Evolutionary conservation across 768 basidiomycete genomes (phyloP), one percentile per base, ranked within the genome.

Genomic region (Terana coerulea): DNA sequence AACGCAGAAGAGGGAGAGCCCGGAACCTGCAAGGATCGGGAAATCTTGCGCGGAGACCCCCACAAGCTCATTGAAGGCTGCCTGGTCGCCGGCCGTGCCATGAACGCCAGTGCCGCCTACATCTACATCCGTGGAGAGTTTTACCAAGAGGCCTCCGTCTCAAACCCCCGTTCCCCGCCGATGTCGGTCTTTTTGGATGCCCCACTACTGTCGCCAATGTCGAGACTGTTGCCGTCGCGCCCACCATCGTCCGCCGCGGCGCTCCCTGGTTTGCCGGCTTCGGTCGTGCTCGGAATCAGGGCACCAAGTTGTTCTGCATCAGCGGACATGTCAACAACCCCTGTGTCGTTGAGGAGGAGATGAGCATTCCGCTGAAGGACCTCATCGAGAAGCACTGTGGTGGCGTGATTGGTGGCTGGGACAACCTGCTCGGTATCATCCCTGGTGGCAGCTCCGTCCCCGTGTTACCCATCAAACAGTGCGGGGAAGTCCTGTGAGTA

Each of bases 111-210:
- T 40, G 95, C 95, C 0, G 95, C 95, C n/a, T 99, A 98, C 77
- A 98, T 99, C 70, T 99, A 99, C 73, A 93, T 98, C 63, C 95
- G 95, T 54, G 95, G 95, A 58, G 95, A 99, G 69, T 99, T 98
- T 73, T 84, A 88, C 71, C 92, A 95, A 67, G 95, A 98, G 68
- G 95, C 95, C 0, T 78, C 0, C 80, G 95, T 45, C 76, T 99
- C 58, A 99, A 99, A 76, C 95, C 95, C 3, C 95, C 95, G 35
- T 99, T 98, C 83, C 95, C 95, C 3, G 95, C 95, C 49, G 95
- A 98, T 57, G 95, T 98, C 40, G 95, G 95, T 45, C 77, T 98
- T 46, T 99, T 99, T 63, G 95, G 95, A 0, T 97, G 93, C 68
- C 95, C 95, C 0, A 88, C 93, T 1, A 98, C 95, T 5, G 95